Conservation (phyloP, 805 yeast species). For the Saccharomycopsis amapae region DNA sequence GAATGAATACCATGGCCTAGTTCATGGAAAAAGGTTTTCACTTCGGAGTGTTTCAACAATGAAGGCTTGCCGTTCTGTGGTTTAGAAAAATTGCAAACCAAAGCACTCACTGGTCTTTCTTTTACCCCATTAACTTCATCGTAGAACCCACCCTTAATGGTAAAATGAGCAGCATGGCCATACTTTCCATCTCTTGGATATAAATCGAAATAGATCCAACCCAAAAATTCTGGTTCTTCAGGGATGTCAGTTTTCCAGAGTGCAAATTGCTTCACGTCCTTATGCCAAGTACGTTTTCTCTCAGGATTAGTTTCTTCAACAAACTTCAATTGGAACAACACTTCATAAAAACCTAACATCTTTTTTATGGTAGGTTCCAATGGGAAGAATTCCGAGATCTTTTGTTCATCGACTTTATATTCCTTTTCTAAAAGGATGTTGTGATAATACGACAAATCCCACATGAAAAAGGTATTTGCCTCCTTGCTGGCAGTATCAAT, state of each 20-base stretch:
- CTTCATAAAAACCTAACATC: slow-evolving; percentile 67
- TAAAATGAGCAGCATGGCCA: slow-evolving; percentile 82
- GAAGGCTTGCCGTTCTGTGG: slow-evolving; percentile 67
- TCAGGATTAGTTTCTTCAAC: slow-evolving; percentile 38
- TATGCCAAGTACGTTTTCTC: slow-evolving; percentile 62
- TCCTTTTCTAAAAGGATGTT: slow-evolving; percentile 58
- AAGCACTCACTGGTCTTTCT: slow-evolving; percentile 61
- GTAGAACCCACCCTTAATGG: slow-evolving; percentile 50
- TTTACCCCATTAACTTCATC: slow-evolving; percentile 40
- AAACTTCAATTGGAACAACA: slow-evolving; percentile 60
- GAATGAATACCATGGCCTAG: slow-evolving; percentile 85
- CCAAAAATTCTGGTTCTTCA: slow-evolving; percentile 51
- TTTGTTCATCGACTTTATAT: slow-evolving; percentile 62
- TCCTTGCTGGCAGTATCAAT: slow-evolving; percentile 31
- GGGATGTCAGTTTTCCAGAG: slow-evolving; percentile 56
- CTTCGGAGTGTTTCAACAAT: slow-evolving; percentile 68
- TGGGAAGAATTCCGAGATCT: slow-evolving; percentile 74
- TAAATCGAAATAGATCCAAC: slow-evolving; percentile 71
- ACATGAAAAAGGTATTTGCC: slow-evolving; percentile 41
- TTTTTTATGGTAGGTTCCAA: slow-evolving; percentile 54
- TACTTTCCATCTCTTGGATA: slow-evolving; percentile 83
- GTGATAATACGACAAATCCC: slow-evolving; percentile 70
- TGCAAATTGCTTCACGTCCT: slow-evolving; percentile 65
- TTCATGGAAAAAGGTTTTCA: slow-evolving; percentile 81
- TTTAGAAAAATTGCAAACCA: slow-evolving; percentile 79